phyloP scores from a whole-genome alignment of 495 filamentous ascomycete species.

The Hyaloscypha bicolor region DNA sequence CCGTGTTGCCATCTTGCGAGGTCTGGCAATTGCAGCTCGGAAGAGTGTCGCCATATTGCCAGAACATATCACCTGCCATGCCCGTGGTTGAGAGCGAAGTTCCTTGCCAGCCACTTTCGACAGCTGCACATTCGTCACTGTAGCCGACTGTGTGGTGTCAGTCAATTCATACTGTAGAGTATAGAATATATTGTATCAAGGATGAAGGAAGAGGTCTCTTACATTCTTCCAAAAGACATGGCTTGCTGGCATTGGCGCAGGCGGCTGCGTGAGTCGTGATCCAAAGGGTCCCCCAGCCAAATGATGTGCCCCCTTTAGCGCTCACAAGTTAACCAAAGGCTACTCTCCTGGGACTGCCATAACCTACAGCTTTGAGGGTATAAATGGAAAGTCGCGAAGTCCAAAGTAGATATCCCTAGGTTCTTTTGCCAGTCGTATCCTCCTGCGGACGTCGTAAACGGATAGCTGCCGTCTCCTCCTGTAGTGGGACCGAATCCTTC shows the following conservation, averaged over 20 bases:
- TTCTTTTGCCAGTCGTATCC: conserved; percentile 62
- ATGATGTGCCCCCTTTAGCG: conserved; percentile 36
- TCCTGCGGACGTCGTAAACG: conserved; percentile 53
- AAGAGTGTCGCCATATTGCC: conserved; percentile 33
- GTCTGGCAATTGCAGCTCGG: conserved; percentile 9
- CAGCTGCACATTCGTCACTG: conserved; percentile 4
- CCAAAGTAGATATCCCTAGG: conserved; percentile 50
- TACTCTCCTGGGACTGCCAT: neutral
- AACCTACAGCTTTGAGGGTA: conserved; percentile 48
- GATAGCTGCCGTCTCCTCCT: conserved; percentile 49
- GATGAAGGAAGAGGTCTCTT: conserved; percentile 32
- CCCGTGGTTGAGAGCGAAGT: conserved; percentile 25
- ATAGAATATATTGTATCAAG: neutral
- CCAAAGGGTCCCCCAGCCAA: conserved; percentile 54
- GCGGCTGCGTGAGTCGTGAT: conserved; percentile 58
- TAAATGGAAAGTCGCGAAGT: conserved; percentile 66
- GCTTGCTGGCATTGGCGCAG: conserved; percentile 57
- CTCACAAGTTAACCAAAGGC: neutral
- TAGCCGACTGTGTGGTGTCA: conserved; percentile 4
- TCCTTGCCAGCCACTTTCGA: conserved; percentile 18
- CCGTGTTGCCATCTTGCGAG: conserved; percentile 10
- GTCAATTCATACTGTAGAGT: neutral
- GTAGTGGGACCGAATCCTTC: conserved; percentile 44
- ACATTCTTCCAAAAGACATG: conserved; percentile 66
- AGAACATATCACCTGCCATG: conserved; percentile 33